These are phyloP conservation scores for Globisporangium spiculum DNA, from an alignment of 352 stramenopile species.

Conservation along the genomic window DNA sequence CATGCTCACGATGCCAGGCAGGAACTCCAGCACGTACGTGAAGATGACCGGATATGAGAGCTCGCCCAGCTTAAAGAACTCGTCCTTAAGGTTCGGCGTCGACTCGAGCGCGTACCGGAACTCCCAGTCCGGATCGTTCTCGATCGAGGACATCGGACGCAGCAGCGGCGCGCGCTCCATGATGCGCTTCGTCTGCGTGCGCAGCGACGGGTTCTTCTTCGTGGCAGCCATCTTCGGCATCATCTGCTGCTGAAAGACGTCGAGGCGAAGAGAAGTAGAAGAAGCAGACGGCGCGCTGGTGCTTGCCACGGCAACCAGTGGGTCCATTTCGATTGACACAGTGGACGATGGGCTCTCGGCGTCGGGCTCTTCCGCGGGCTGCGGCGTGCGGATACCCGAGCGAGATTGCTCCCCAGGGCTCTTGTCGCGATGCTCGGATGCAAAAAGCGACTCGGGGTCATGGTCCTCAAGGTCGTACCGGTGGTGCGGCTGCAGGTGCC, in stretches of 20 bases:
- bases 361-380: constrained; percentile 44
- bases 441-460: background rate
- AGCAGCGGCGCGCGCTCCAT: constrained; percentile 43
- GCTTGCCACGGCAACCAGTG: constrained; percentile 13
- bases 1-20: constrained; percentile 62
- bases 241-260: background rate
- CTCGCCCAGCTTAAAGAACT: constrained; percentile 35
- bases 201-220: constrained; percentile 13
- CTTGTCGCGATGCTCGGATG: background rate
- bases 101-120: constrained; percentile 17
- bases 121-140: constrained; percentile 32
- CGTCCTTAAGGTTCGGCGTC: constrained; percentile 24
- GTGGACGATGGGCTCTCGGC: constrained; percentile 33
- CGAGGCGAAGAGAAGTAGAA: background rate
- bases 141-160: constrained; percentile 21
- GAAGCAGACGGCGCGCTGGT: constrained; percentile 13
- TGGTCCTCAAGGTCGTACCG: constrained; percentile 23
- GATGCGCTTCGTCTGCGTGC: constrained; percentile 22
- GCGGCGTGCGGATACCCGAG: constrained; percentile 17
- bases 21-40: constrained; percentile 73
- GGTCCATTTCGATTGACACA: constrained; percentile 30
- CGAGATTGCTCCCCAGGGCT: constrained; percentile 11
- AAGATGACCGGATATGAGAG: constrained; percentile 66
- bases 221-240: constrained; percentile 2
- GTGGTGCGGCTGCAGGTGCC: constrained; percentile 14